phyloP scores from a whole-genome alignment of 768 basidiomycete species.

The Leccinum uliginosum region DNA sequence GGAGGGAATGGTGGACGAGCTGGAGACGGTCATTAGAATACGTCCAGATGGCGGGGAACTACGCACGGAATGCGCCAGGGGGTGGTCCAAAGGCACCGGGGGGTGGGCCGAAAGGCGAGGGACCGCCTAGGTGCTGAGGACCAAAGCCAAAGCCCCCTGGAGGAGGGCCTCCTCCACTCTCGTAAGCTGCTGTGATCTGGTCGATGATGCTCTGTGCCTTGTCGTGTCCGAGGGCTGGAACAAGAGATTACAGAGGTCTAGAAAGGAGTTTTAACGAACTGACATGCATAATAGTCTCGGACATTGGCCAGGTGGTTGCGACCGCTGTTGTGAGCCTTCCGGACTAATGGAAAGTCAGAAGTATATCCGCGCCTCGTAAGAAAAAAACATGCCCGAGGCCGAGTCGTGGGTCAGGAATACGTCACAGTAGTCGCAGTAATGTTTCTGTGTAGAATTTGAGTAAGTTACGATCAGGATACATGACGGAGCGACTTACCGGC shows the following conservation, averaged over 20 bases:
- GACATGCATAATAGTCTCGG: constrained; percentile 94
- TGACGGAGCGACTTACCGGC: constrained; percentile 50
- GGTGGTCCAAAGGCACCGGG: constrained; percentile 39
- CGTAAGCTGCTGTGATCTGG: constrained; percentile 93
- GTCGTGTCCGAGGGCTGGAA: constrained; percentile 82
- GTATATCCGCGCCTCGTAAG: background rate
- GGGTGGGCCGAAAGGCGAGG: constrained; percentile 50
- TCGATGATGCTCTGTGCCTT: constrained; percentile 98
- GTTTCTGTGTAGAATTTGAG: constrained; percentile 53
- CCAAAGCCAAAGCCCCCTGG: constrained; percentile 86
- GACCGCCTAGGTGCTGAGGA: constrained; percentile 68
- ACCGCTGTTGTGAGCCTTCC: constrained; percentile 98
- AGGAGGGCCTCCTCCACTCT: constrained; percentile 79
- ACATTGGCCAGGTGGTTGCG: constrained; percentile 97
- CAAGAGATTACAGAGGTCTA: constrained; percentile 8
- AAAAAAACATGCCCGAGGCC: constrained; percentile 60
- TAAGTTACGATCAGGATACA: constrained; percentile 2
- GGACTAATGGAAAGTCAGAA: constrained; percentile 48
- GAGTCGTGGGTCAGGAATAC: constrained; percentile 95
- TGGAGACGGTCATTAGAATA: constrained; percentile 23
- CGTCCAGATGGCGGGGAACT: background rate
- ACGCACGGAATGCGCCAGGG: constrained; percentile 25
- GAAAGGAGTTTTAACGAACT: constrained; percentile 19
- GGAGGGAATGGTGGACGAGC: constrained; percentile 72
- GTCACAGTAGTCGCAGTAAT: constrained; percentile 92